Evolutionary conservation across 371 early-diverging fungal species (phyloP), one percentile per base, ranked within the genome.

Genomic region (Mucor saturninus): DNA sequence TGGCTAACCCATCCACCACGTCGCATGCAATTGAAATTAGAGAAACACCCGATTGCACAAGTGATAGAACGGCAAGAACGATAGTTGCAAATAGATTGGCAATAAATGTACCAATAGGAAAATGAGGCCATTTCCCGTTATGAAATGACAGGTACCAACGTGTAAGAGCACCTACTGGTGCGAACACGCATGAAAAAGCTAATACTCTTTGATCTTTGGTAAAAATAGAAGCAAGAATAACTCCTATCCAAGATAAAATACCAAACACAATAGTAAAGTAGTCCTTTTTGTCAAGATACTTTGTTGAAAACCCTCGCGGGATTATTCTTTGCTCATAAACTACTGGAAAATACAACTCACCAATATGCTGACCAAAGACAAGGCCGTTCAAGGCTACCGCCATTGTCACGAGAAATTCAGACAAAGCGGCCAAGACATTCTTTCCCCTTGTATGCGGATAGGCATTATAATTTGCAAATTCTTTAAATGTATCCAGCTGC

Each of bases 71-170:
- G 2, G 90, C 88, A 10, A 92, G 61, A 0, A 88, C 63, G 2
- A 69, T 15, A 0, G 90, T 84, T 0, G 90, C 93, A 7, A 77
- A 51, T 2, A 88, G 62, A 56, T 93, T 93, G 14, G 85, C 92
- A 13, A 73, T 53, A 66, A 87, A 86, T 0, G 93, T 93, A 7
- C 93, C 93, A 3, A 84, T 28, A 2, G 89, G 89, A 48, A 87
- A 84, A 11, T 58, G 43, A 0, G 69, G 56, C 8, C 55, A 26
- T 26, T 14, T 48, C 11, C 69, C 54, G 54, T 91, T 91, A 58
- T 77, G 80, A 48, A 80, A 71, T 0, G 90, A 80, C 32, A 90
- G 76, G 15, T 72, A 68, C 89, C 89, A 92, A n/a, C 93, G 85
- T 5, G 85, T 15, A 7, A 92, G 58, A 2, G 92, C 86, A 45